A percentile compares a stretch with the other conserved stretches of the same genome.
Conservation (phyloP, 2,329 filamentous ascomycete genomes). For the Neoscytalidium dimidiatum region DNA sequence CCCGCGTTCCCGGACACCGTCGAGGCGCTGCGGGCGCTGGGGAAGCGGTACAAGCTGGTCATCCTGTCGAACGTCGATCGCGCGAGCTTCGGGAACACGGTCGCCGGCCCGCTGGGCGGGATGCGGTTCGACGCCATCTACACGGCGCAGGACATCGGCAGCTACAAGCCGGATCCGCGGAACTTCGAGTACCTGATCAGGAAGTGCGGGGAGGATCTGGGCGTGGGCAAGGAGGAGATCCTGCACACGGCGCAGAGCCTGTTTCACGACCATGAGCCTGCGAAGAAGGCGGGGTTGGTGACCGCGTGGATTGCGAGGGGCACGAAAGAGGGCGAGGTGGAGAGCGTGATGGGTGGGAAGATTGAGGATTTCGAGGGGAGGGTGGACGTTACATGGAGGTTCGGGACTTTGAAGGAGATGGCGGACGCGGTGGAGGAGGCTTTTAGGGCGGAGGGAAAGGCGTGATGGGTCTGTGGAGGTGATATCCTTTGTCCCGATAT, state of each 20-base stretch:
- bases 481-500: too few species aligned
- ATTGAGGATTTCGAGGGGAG: constrained; percentile 31
- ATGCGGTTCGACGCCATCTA: constrained; percentile 65
- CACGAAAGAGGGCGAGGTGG: constrained; percentile 39
- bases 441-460: constrained; percentile 19
- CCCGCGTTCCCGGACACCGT: constrained; percentile 60
- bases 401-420: constrained; percentile 61
- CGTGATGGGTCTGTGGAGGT: background rate
- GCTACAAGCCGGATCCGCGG: constrained; percentile 65
- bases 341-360: constrained; percentile 46
- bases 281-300: constrained; percentile 60
- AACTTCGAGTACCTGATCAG: constrained; percentile 69
- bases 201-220: constrained; percentile 56
- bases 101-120: constrained; percentile 52
- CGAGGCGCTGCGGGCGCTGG: constrained; percentile 53
- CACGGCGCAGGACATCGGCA: constrained; percentile 71
- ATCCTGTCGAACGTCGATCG: constrained; percentile 64
- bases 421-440: constrained; percentile 56
- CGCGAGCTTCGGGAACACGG: constrained; percentile 52
- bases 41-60: constrained; percentile 58
- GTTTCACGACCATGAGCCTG: constrained; percentile 67
- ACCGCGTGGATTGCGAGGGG: constrained; percentile 67
- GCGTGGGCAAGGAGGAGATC: constrained; percentile 58
- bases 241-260: constrained; percentile 71
- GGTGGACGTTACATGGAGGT: constrained; percentile 56